Base-by-base conservation (phyloP, 441 rosid genomes). In the Populus hybrid region DNA sequence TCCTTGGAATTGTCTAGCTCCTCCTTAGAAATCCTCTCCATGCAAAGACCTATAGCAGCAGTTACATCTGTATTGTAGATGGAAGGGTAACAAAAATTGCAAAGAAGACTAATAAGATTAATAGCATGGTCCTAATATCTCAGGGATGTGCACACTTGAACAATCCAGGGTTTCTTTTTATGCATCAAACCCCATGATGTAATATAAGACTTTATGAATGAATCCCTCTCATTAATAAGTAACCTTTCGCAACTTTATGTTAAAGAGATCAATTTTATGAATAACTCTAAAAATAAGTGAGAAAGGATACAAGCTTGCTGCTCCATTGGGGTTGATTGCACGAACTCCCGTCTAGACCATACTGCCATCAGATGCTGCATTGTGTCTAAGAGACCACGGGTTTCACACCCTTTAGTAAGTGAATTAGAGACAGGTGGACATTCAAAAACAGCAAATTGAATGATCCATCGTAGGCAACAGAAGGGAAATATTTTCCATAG, bases 271-370 rank as follows among this genome's bases (percentile, higher is more conserved):
- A 32, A 40, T 40, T 20, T 34, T 1, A n/a, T 46, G 34, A 73
- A 64, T 46, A 73, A 70, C 64, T 78, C 67, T n/a, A 57, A 46
- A 73, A 64, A 69, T 59, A 46, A 66, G 23, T 61, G 71, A 75
- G 75, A 76, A 85, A 90, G 97, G 97, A 93, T 96, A 96, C 98
- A 94, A 82, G 90, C 88, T 92, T 96, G 99, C 91, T 96, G 99
- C 87, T 96, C 99, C 79, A 91, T 20, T 75, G 92, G 80, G 59
- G 86, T 84, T 53, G 97, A 90, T 82, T 84, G 98, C 75, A 92
- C 84, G 85, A 93, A 92, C 80, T 93, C 98, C 77, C 73, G 83
- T 80, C 90, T 89, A 65, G 95, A 93, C 99, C 99, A 96, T 50
- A 89, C 93, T 20, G 87, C 82, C 26, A 89, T 82, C 77, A 96